These are phyloP conservation scores for Blastocrithidia nonstop DNA, from an alignment of 208 protist species.

Conservation along the genomic window DNA sequence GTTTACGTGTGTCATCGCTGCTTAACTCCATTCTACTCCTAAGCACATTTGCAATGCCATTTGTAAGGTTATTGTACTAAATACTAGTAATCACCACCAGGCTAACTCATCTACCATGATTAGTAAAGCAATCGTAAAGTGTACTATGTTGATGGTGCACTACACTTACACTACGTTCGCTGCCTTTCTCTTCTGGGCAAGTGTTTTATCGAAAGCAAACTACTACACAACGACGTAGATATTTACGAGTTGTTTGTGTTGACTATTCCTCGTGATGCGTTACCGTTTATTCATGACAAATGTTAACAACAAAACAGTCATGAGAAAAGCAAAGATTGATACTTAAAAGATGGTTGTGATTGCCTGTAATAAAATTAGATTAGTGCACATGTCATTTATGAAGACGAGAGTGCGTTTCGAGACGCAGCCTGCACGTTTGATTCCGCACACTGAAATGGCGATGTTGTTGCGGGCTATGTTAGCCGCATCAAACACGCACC, in stretches of 20 bases:
- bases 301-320: conserved; percentile 6
- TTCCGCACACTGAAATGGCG: conserved; percentile 26
- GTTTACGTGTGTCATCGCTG: conserved; percentile 56
- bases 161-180: conserved; percentile 42
- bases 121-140: conserved; percentile 12
- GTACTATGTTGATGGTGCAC: conserved; percentile 43
- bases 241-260: conserved; percentile 62
- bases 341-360: too few species aligned
- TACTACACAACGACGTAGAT: conserved; percentile 52
- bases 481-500: conserved; percentile 42
- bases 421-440: conserved; percentile 21
- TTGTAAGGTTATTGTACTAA: conserved; percentile 32
- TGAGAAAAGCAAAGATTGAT: not conserved
- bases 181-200: conserved; percentile 44
- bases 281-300: conserved; percentile 18
- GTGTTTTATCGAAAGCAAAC: conserved; percentile 54
- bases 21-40: conserved; percentile 38
- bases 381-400: too few species aligned
- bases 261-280: conserved; percentile 19
- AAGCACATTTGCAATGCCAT: conserved; percentile 22
- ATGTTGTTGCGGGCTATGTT: conserved; percentile 49
- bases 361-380: too few species aligned
- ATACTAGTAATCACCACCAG: conserved; percentile 21
- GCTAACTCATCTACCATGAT: conserved; percentile 35
- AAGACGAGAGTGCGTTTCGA: conserved; percentile 16